These are phyloP conservation scores for Pyrrhoderma noxium DNA, from an alignment of 1,284 basidiomycete genomes.

Conservation along the genomic window DNA sequence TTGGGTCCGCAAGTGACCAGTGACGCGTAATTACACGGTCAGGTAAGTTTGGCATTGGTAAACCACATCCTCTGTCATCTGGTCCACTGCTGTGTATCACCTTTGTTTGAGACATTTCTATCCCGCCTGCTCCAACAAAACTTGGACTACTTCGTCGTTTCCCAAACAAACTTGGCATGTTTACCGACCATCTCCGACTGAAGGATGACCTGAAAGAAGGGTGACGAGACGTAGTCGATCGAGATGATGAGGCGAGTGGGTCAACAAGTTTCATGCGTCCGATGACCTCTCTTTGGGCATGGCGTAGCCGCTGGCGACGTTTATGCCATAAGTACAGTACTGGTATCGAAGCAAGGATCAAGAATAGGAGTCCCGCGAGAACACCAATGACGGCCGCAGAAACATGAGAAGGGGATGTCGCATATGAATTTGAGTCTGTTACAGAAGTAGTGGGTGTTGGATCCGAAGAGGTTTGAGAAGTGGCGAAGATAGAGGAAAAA, in stretches of 20 bases:
- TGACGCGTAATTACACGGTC: neutral
- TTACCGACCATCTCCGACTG: no score
- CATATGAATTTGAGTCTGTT: neutral
- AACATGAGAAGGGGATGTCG: neutral
- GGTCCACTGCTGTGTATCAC: neutral
- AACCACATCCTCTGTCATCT: neutral
- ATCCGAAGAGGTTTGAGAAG: neutral
- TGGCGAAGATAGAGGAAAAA: neutral
- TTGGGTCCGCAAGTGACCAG: no score
- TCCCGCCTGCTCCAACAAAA: neutral
- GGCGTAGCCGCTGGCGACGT: neutral
- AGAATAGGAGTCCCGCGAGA: neutral
- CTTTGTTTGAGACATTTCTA: slow-evolving; percentile 1
- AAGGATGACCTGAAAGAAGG: no score
- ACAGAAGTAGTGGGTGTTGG: neutral
- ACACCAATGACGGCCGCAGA: neutral
- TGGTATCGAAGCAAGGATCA: neutral
- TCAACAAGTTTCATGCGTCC: neutral
- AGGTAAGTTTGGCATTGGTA: neutral
- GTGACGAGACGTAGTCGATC: no score
- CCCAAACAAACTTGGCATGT: no score
- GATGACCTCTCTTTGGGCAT: neutral
- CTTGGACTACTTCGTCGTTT: no score
- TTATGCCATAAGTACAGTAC: neutral
- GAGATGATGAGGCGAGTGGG: neutral